Percentiles rank a stretch among this genome's conserved stretches.
These are phyloP conservation scores for Botrytis hyacinthi DNA, from an alignment of 2,329 filamentous ascomycete genomes.

Conservation along the genomic window DNA sequence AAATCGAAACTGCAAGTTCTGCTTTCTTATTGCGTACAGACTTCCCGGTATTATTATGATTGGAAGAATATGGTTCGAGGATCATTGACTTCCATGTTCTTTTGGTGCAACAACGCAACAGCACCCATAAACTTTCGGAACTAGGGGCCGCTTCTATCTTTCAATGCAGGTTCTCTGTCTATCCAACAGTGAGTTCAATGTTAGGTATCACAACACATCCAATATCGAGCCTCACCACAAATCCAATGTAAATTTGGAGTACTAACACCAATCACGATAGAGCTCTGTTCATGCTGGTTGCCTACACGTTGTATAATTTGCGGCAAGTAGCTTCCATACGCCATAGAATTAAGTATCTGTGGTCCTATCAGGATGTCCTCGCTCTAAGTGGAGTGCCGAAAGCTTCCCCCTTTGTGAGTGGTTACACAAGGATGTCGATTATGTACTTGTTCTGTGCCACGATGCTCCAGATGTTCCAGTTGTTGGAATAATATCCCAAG, in stretches of 20 bases:
- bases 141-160: not conserved
- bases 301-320: not conserved
- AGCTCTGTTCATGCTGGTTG: no score
- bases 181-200: not conserved
- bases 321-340: not conserved
- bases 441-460: not conserved
- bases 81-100: not conserved
- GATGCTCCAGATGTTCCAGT: not conserved
- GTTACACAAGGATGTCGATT: not conserved
- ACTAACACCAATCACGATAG: not conserved
- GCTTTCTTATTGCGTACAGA: not conserved
- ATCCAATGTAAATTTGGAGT: not conserved
- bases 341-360: not conserved
- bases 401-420: not conserved
- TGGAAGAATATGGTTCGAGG: not conserved
- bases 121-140: not conserved
- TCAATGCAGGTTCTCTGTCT: not conserved
- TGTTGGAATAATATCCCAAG: not conserved
- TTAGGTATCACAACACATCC: not conserved
- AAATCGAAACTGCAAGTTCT: not conserved
- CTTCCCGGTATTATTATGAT: not conserved
- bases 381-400: slow-evolving; percentile 1
- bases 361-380: not conserved
- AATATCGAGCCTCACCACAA: not conserved
- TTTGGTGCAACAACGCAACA: not conserved